Percentiles rank a stretch among this genome's conserved stretches.
phyloP scores from a whole-genome alignment of 164 flowering plant species.

The Tetrastigma voinierianum region DNA sequence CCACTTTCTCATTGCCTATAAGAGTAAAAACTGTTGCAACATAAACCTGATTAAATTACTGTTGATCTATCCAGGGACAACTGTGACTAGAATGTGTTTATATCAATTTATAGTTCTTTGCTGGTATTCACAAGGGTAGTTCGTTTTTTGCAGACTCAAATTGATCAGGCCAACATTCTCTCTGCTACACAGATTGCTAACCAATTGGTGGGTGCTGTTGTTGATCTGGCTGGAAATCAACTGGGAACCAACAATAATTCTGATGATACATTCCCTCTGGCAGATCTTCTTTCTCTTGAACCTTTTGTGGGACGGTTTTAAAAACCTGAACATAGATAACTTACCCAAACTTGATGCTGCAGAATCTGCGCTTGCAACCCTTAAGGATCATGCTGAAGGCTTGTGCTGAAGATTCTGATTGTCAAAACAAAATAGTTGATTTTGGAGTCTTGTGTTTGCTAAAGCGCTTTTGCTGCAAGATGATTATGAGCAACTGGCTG shows the following conservation, averaged over 20 bases:
- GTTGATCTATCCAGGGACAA: background rate
- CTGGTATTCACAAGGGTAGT: background rate
- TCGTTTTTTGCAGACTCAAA: constrained; percentile 71
- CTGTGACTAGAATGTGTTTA: background rate
- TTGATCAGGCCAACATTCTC: constrained; percentile 69
- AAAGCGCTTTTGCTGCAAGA: constrained; percentile 75
- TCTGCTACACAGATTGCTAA: constrained; percentile 55
- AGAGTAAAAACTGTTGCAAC: background rate
- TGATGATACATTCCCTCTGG: constrained; percentile 54
- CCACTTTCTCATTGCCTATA: background rate
- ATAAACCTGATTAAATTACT: background rate
- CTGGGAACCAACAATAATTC: constrained; percentile 34
- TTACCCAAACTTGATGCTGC: constrained; percentile 71
- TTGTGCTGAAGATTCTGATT: constrained; percentile 60
- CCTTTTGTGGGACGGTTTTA: constrained; percentile 68
- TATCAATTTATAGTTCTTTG: background rate
- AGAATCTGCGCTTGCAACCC: constrained; percentile 86
- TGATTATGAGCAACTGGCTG: constrained; percentile 95
- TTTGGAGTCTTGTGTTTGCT: constrained; percentile 80
- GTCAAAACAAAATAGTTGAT: constrained; percentile 59
- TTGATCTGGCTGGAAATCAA: constrained; percentile 66
- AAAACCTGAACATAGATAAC: constrained; percentile 56
- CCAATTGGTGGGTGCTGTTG: constrained; percentile 74
- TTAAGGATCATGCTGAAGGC: constrained; percentile 77
- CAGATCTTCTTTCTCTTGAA: constrained; percentile 77